These are phyloP conservation scores for Yamadazyma atmosphaerica DNA, from an alignment of 1,139 yeast species.

Conservation along the genomic window DNA sequence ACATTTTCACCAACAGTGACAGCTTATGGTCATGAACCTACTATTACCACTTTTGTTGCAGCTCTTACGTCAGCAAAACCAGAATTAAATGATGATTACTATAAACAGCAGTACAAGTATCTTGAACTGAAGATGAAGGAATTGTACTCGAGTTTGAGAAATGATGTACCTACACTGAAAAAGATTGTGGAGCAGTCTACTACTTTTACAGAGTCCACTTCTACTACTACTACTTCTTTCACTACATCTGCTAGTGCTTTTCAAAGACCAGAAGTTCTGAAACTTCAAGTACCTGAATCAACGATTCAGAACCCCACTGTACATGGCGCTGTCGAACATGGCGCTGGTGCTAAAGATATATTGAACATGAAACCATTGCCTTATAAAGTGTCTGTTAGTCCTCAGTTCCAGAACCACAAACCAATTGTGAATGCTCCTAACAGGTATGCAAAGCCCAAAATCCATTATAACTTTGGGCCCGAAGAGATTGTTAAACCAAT, in stretches of 20 bases:
- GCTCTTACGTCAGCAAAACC: too few species aligned
- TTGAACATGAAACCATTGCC: constrained; percentile 22
- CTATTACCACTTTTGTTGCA: constrained; percentile 5
- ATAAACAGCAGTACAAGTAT: neutral
- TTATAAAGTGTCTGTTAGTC: constrained; percentile 24
- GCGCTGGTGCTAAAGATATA: constrained; percentile 19
- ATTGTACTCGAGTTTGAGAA: neutral
- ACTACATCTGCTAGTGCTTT: too few species aligned
- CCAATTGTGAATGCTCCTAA: neutral
- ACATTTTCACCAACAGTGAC: too few species aligned
- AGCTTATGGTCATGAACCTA: too few species aligned
- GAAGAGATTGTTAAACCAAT: neutral
- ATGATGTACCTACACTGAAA: neutral
- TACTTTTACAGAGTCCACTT: too few species aligned
- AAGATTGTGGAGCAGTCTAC: too few species aligned
- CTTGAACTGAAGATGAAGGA: constrained; percentile 2
- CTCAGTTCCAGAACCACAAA: constrained; percentile 26
- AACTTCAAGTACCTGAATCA: neutral
- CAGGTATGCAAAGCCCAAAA: constrained; percentile 27
- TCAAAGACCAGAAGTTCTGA: too few species aligned
- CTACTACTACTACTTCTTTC: too few species aligned
- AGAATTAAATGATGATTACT: neutral
- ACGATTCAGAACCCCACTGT: neutral
- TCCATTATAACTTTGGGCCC: constrained; percentile 8
- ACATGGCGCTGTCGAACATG: constrained; percentile 3